phyloP scores from a whole-genome alignment of 192 early-diverging fungal species.

The Coemansia sp. region DNA sequence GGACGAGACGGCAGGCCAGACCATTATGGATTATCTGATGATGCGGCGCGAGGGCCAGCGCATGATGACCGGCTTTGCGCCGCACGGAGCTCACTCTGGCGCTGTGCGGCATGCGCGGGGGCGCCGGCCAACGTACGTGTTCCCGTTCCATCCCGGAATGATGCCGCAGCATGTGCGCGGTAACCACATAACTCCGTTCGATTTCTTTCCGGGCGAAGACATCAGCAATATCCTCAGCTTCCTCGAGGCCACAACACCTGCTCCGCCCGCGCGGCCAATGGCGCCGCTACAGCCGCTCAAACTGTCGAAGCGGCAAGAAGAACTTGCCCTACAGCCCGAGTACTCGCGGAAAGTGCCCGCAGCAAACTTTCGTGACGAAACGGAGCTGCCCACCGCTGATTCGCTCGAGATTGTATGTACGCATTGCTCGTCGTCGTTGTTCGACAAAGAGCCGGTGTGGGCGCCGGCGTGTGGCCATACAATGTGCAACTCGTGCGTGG shows the following conservation, averaged over 20 bases:
- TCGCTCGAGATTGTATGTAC: conserved; percentile 41
- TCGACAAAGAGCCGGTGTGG: conserved; percentile 42
- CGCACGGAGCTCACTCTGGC: conserved; percentile 5
- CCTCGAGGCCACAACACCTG: conserved; percentile 42
- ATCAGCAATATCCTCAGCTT: conserved; percentile 38
- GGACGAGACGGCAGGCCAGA: conserved; percentile 4
- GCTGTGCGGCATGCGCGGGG: background rate
- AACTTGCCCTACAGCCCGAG: conserved; percentile 20
- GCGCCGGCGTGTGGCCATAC: conserved; percentile 49
- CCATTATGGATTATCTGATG: conserved; percentile 15
- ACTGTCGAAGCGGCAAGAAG: conserved; percentile 33
- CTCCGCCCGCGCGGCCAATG: conserved; percentile 25
- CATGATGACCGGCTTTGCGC: conserved; percentile 14
- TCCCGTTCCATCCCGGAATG: conserved; percentile 37
- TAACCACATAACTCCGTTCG: conserved; percentile 24
- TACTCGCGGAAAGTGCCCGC: conserved; percentile 38
- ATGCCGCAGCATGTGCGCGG: conserved; percentile 17
- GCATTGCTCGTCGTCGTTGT: conserved; percentile 25
- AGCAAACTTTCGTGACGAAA: conserved; percentile 40
- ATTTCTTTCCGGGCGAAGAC: conserved; percentile 47
- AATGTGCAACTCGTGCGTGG: conserved; percentile 44
- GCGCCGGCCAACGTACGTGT: conserved; percentile 10
- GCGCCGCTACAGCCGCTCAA: conserved; percentile 32
- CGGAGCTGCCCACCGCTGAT: background rate
- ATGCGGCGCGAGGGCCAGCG: conserved; percentile 18